These are phyloP conservation scores for Aureoboletus auriporus DNA, from an alignment of 768 basidiomycete genomes.

Conservation along the genomic window DNA sequence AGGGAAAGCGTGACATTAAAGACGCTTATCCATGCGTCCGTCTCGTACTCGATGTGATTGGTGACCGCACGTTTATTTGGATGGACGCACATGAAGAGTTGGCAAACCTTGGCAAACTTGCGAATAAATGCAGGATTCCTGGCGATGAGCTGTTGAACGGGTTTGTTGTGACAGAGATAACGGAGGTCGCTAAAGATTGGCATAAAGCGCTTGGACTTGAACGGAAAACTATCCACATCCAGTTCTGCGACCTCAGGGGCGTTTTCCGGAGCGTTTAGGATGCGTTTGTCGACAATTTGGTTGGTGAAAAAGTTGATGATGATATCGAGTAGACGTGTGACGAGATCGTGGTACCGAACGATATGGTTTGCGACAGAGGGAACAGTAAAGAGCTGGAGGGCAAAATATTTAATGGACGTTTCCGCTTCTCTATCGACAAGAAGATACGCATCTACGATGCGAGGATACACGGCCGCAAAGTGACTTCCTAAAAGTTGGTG, in stretches of 20 bases:
- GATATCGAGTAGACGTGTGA: conserved; percentile 74
- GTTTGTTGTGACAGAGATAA: conserved; percentile 76
- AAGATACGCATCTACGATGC: conserved; percentile 87
- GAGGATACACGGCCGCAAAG: conserved; percentile 81
- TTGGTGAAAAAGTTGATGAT: conserved; percentile 92
- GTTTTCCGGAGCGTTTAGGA: conserved; percentile 34
- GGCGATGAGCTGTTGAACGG: conserved; percentile 78
- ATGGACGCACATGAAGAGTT: conserved; percentile 91
- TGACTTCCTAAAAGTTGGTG: conserved; percentile 54
- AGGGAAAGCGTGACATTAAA: conserved; percentile 93
- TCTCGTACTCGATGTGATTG: conserved; percentile 93
- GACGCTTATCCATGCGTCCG: conserved; percentile 94
- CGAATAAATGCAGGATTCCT: conserved; percentile 60
- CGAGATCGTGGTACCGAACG: conserved; percentile 67
- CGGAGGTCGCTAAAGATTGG: conserved; percentile 90
- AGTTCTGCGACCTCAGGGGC: conserved; percentile 34
- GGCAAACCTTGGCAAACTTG: conserved; percentile 73
- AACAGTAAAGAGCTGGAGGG: conserved; percentile 89
- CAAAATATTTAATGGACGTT: conserved; percentile 91
- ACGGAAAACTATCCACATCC: conserved; percentile 82
- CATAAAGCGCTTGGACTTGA: conserved; percentile 95
- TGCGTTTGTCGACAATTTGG: conserved; percentile 72
- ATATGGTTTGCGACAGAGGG: conserved; percentile 82
- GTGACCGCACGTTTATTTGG: conserved; percentile 80
- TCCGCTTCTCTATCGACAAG: conserved; percentile 93